These are phyloP conservation scores for Actinomucor elegans DNA, from an alignment of 371 early-diverging fungal genomes.

Conservation along the genomic window DNA sequence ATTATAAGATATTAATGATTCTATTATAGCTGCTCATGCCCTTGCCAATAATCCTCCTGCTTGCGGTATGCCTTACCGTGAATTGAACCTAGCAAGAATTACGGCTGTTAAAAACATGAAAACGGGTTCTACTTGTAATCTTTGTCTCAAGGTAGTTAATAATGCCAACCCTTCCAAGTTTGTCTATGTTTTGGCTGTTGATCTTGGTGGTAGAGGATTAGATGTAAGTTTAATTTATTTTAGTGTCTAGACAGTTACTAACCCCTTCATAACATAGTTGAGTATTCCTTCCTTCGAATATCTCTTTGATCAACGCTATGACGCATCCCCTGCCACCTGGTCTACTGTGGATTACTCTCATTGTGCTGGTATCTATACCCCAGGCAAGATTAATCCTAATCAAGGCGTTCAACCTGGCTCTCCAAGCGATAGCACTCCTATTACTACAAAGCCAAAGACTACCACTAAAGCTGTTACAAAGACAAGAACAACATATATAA, in stretches of 20 bases:
- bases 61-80: conserved; percentile 53
- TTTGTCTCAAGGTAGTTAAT: conserved; percentile 52
- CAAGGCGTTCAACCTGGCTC: conserved; percentile 19
- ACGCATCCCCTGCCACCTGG: conserved; percentile 29
- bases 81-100: conserved; percentile 52
- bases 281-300: conserved; percentile 30
- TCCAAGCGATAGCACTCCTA: neutral
- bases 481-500: neutral
- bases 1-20: neutral
- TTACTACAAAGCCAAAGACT: neutral
- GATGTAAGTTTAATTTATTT: conserved; percentile 33
- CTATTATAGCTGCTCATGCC: conserved; percentile 11
- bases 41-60: conserved; percentile 43
- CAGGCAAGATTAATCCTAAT: conserved; percentile 17
- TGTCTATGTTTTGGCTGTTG: conserved; percentile 56
- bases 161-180: conserved; percentile 30
- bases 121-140: conserved; percentile 40
- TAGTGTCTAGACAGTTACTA: neutral
- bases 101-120: conserved; percentile 54
- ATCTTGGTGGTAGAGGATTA: conserved; percentile 52
- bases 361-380: conserved; percentile 26
- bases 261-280: conserved; percentile 15
- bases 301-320: conserved; percentile 25
- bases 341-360: conserved; percentile 18
- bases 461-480: neutral